Evolutionary conservation across 2,329 filamentous ascomycete genomes (phyloP).

Genomic region (Neurospora sp.): DNA sequence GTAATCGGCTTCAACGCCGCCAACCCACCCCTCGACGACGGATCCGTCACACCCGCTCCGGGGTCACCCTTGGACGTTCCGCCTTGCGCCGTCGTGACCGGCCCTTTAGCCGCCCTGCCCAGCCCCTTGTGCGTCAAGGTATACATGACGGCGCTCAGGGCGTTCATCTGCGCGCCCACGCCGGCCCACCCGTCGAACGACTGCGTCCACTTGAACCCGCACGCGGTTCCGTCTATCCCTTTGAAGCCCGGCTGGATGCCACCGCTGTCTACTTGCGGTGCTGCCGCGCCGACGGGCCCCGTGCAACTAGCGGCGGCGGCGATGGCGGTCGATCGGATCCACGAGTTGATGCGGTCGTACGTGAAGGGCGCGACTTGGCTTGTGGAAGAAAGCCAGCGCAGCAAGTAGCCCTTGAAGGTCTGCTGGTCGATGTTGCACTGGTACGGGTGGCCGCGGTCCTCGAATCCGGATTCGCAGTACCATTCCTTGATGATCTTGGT

Average conservation of each 20-base stretch:
- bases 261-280: background rate
- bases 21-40: constrained; percentile 19
- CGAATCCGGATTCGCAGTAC: constrained; percentile 45
- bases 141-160: constrained; percentile 52
- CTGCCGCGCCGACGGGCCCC: constrained; percentile 28
- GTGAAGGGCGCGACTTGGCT: constrained; percentile 45
- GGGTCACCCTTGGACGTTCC: constrained; percentile 47
- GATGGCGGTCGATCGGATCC: constrained; percentile 40
- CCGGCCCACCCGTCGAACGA: constrained; percentile 50
- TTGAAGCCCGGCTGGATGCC: constrained; percentile 24
- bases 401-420: constrained; percentile 66
- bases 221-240: constrained; percentile 49
- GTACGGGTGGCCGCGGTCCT: constrained; percentile 25
- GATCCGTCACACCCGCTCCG: constrained; percentile 29
- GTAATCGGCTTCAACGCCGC: constrained; percentile 31
- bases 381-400: constrained; percentile 53
- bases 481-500: constrained; percentile 51
- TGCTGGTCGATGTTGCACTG: constrained; percentile 61
- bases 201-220: constrained; percentile 56
- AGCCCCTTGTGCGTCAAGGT: constrained; percentile 35
- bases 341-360: constrained; percentile 35
- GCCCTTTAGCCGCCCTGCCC: constrained; percentile 27
- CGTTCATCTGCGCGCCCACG: constrained; percentile 62
- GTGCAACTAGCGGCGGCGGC: constrained; percentile 43
- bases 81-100: constrained; percentile 44